Conservation (phyloP, 345 rosid genomes). For the Aquilaria sinensis region DNA sequence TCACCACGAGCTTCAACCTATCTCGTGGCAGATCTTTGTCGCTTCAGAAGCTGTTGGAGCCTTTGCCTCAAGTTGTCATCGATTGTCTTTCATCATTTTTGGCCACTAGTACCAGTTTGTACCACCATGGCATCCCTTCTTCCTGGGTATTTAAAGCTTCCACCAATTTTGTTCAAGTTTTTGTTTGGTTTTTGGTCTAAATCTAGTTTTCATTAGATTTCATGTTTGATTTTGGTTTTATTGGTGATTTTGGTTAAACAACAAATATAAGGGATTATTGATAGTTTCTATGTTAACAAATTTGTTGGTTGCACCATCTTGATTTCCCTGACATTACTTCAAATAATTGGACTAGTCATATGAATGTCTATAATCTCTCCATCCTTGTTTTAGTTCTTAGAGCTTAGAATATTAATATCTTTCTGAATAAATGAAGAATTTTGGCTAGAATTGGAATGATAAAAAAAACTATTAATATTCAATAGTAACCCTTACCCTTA, state of each 20-base stretch:
- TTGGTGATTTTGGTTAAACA: too few species aligned
- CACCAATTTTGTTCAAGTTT: background rate
- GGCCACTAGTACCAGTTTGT: slow-evolving; percentile 37
- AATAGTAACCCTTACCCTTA: background rate
- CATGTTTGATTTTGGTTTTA: too few species aligned
- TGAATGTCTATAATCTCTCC: background rate
- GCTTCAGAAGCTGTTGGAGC: slow-evolving; percentile 86
- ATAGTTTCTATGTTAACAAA: too few species aligned
- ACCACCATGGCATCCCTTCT: slow-evolving; percentile 52
- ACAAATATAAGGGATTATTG: too few species aligned
- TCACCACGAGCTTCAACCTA: slow-evolving; percentile 53
- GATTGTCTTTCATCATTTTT: slow-evolving; percentile 67
- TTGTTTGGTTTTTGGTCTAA: too few species aligned
- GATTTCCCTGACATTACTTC: too few species aligned
- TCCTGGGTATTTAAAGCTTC: slow-evolving; percentile 64
- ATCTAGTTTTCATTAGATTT: too few species aligned
- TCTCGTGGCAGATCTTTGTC: slow-evolving; percentile 80
- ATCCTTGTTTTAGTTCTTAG: background rate
- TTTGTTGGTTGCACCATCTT: background rate
- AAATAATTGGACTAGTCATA: background rate
- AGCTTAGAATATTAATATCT: background rate
- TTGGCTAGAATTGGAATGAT: background rate
- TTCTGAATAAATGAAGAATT: background rate
- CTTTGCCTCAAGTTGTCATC: slow-evolving; percentile 81
- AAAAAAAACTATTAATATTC: too few species aligned